phyloP scores from a whole-genome alignment of 73 alveolate species.

The Tetrahymena elliotti region DNA sequence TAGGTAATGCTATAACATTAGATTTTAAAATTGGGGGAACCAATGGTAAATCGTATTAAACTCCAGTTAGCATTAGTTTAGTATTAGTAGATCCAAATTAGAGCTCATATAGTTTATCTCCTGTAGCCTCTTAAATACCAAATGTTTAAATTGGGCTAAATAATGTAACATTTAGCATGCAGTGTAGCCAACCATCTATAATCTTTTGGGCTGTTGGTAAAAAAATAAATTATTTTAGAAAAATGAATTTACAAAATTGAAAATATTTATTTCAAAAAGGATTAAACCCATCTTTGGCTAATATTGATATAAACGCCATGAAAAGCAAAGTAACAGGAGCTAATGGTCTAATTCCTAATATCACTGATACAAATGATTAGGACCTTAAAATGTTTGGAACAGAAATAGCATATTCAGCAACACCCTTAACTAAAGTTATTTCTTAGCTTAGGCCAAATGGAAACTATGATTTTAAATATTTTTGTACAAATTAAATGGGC shows the following conservation, averaged over 20 bases:
- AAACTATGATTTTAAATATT: not conserved
- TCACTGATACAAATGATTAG: not conserved
- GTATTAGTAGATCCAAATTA: not conserved
- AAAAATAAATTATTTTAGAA: not conserved
- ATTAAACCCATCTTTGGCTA: not conserved
- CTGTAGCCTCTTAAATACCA: not conserved
- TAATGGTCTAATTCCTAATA: not conserved
- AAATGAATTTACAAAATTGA: not conserved
- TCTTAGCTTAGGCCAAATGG: not conserved
- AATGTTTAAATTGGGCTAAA: not conserved
- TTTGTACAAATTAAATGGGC: not conserved
- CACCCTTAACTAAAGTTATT: not conserved
- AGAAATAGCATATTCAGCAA: not conserved
- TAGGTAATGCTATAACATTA: not conserved
- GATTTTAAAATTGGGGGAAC: not conserved
- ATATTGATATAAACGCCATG: not conserved
- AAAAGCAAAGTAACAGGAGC: not conserved
- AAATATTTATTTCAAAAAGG: not conserved
- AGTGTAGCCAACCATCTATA: not conserved
- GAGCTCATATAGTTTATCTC: not conserved
- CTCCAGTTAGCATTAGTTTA: not conserved
- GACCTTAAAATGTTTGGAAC: not conserved
- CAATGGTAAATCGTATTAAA: not conserved
- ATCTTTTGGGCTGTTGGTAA: not conserved
- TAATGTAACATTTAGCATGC: not conserved